Base-by-base conservation (phyloP, 495 filamentous ascomycete species). In the Lentithecium fluviatile region DNA sequence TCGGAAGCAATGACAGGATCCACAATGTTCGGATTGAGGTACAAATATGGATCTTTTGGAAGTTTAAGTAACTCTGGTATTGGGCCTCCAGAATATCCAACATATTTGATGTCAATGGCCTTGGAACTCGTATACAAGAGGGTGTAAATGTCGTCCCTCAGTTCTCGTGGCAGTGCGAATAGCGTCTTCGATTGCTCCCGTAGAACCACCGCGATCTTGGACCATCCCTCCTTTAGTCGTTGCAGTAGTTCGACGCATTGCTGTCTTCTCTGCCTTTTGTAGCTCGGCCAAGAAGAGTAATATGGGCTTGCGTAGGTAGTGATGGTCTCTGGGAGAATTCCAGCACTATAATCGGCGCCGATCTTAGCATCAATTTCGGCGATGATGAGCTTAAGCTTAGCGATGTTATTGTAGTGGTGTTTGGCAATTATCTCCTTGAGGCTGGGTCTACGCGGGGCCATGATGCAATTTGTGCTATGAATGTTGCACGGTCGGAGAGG, bases 1-100 rank as follows among this genome's bases (percentile, higher is more conserved):
- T 61, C 58, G 40, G 51, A 49, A 10, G 58, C 49, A 26, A 61
- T 55, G 1, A 6, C 23, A 21, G 58, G 58, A 24, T 54, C 37
- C 25, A 61, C 43, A 17, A 61, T 43, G 26, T 21, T 43, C n/a
- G 58, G 49, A 23, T 53, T 24, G 13, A 56, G 50, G 29, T 62
- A 62, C 5, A 55, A 26, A 20, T 38, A 55, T 2, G 50, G 58
- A 29, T 62, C 58, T 3, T 26, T 10, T 12, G 40, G 58, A 4
- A 62, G 52, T 40, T 54, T 46, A 6, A 25, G 40, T n/a, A 29
- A 13, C 12, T 29, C 19, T 37, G 48, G 23, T 20, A 55, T 49
- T 8, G 21, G 11, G 21, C 56, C 50, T 6, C 50, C 40, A 23
- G 15, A 40, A 6, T 24, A 32, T 4, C n/a, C 8, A 62, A 3